Evolutionary conservation across 768 basidiomycete species (phyloP), one percentile per base, ranked within the genome.

Genomic region (Rubroboletus satanas): DNA sequence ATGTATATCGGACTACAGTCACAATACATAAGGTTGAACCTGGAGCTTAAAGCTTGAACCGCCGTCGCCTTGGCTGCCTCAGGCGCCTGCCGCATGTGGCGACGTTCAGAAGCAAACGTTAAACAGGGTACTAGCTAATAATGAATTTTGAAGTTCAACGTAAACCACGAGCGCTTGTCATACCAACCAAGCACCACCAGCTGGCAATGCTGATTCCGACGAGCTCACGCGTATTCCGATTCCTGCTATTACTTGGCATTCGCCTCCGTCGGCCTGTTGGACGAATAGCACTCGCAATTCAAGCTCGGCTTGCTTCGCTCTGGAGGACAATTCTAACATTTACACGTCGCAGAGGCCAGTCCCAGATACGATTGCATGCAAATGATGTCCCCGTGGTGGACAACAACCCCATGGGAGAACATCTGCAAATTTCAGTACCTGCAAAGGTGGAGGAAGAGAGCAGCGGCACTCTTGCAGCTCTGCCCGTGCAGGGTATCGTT

Each of bases 221-320:
- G 35, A 38, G 18, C 21, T 45, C 33, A 18, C 41, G 31, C 29
- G 35, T 49, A 3, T 31, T 51, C 29, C 56, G 48, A 28, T 51
- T 32, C 9, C 31, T 63, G 3, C 32, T 54, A 18, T 54, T 44
- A 6, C 52, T 62, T 3, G 39, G 49, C 36, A 7, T 23, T 50
- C 51, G 44, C 43, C 10, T 63, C 17, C 47, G 28, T 29, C 26
- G 26, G 21, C 45, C 49, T 4, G 17, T 51, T 7, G 46, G 39
- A 11, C 33, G 53, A 32, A 29, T 62, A 41, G 21, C 29, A 12
- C 29, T 36, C 21, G 28, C n/a, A 8, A 23, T 64, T 52, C 29
- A 29, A 33, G 28, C 39, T 12, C 31, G 32, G 41, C 33, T 38
- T 15, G 15, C 39, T 23, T 46, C 42, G 5, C 9, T 64, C 28